Conservation (phyloP, 2,329 filamentous ascomycete species). For the Moelleriella libera region DNA sequence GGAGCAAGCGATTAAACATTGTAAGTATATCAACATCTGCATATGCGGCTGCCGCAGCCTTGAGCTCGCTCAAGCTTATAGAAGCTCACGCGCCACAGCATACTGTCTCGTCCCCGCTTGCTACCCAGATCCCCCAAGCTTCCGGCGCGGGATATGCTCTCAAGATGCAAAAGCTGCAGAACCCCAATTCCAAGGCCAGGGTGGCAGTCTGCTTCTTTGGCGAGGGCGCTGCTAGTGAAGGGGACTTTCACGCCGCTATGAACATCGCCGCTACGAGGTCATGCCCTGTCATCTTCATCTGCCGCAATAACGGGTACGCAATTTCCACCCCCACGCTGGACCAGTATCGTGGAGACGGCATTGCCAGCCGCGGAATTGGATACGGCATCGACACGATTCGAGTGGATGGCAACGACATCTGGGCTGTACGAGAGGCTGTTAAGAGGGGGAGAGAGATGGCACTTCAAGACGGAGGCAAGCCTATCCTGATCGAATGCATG, state of each 20-base stretch:
- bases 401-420: constrained; percentile 89
- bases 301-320: constrained; percentile 84
- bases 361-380: constrained; percentile 71
- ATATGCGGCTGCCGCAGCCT: not conserved
- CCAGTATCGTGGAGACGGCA: constrained; percentile 84
- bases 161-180: constrained; percentile 63
- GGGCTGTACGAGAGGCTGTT: constrained; percentile 72
- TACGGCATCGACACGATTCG: constrained; percentile 92
- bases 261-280: constrained; percentile 82
- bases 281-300: constrained; percentile 83
- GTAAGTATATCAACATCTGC: constrained; percentile 32
- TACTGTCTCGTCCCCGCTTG: constrained; percentile 70
- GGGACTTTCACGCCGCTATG: constrained; percentile 81
- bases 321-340: constrained; percentile 83
- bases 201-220: constrained; percentile 80
- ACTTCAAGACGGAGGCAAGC: constrained; percentile 64
- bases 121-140: constrained; percentile 81
- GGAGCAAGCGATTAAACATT: constrained; percentile 70
- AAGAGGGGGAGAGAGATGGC: constrained; percentile 65
- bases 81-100: constrained; percentile 33
- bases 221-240: constrained; percentile 80
- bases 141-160: constrained; percentile 77
- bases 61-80: too few relatives aligned
- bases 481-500: constrained; percentile 88
- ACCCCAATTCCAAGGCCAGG: constrained; percentile 51